Base-by-base conservation (phyloP, 305 asterid species). In the Coffea humblotiana region DNA sequence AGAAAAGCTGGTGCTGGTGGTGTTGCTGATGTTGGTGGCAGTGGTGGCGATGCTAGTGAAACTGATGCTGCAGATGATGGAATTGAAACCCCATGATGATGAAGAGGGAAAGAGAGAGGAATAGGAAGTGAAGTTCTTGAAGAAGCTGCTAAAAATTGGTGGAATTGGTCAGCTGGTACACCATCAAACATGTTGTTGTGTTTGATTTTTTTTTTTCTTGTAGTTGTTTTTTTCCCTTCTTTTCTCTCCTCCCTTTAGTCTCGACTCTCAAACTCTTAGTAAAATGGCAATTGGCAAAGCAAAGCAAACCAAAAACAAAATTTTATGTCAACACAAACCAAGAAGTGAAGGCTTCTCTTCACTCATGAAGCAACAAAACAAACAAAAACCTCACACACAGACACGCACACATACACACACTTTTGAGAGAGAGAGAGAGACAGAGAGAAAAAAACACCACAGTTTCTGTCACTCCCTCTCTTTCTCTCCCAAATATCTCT, bases 111-210 rank as follows among this genome's bases (percentile, higher is more conserved):
- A 15, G 89, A 82, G 16, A 83, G 86, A 25, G 85, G 85, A 13
- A 83, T 77, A 2, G 91, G 88, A 18, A 85, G 84, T 21, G 92
- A 84, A 16, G 84, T 51, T 77, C 88, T 81, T 77, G 89, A 82
- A 23, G 93, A 85, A 68, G 60, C 74, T 25, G 86, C 89, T 66
- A 91, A 83, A 89, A 88, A 84, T 73, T 88, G 91, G 72, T 88
- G 95, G 60, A 88, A 87, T 64, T 85, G 86, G 80, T 88, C 92
- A 67, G 72, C 72, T 19, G 89, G 88, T 37, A 88, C 82, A 18
- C 90, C 92, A 83, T 91, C 90, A 82, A 89, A 91, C 93, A 89
- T 91, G 85, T 37, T 91, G 85, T 37, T 67, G 21, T 32, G 15
- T 15, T 47, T 40, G 69, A 68, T 52, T 79, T 61, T 43, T 15